A percentile compares a stretch with the other conserved stretches of the same genome.
These are phyloP conservation scores for Besnoitia besnoiti DNA, from an alignment of 169 alveolate genomes.

Conservation along the genomic window DNA sequence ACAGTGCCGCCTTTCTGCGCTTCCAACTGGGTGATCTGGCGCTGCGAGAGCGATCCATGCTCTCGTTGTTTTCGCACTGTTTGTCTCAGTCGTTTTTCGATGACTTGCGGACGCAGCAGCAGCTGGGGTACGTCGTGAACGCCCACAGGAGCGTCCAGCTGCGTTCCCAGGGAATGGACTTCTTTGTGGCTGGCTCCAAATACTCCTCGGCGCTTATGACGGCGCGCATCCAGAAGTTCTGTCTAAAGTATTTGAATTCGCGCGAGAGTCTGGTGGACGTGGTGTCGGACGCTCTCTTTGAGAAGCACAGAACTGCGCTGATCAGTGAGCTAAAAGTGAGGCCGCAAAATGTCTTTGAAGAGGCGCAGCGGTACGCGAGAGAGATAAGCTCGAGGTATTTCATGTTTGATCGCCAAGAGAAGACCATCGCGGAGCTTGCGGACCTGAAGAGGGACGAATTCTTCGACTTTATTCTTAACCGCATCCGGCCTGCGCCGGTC, in stretches of 20 bases:
- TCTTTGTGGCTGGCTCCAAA: slow-evolving; percentile 8
- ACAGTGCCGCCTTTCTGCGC: slow-evolving; percentile 28
- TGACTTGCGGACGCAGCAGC: slow-evolving; percentile 26
- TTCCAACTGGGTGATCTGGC: neutral
- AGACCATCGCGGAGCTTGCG: neutral
- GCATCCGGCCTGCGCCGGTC: neutral
- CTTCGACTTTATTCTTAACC: neutral
- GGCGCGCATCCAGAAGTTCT: neutral
- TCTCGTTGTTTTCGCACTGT: slow-evolving; percentile 20
- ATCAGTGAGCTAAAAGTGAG: slow-evolving; percentile 8
- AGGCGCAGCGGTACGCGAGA: slow-evolving; percentile 24
- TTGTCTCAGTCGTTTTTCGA: slow-evolving; percentile 21
- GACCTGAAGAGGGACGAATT: neutral
- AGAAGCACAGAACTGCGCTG: neutral
- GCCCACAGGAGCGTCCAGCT: slow-evolving; percentile 6
- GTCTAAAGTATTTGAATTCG: neutral
- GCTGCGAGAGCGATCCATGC: slow-evolving; percentile 14
- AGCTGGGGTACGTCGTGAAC: slow-evolving; percentile 13
- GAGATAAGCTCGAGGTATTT: neutral
- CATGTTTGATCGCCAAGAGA: neutral
- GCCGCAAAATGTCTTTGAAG: slow-evolving; percentile 32
- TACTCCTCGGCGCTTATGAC: neutral
- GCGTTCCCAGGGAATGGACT: neutral
- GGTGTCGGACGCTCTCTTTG: neutral
- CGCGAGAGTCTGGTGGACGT: neutral